Conservation (phyloP, 441 rosid genomes). For the Euphorbia celastroides region DNA sequence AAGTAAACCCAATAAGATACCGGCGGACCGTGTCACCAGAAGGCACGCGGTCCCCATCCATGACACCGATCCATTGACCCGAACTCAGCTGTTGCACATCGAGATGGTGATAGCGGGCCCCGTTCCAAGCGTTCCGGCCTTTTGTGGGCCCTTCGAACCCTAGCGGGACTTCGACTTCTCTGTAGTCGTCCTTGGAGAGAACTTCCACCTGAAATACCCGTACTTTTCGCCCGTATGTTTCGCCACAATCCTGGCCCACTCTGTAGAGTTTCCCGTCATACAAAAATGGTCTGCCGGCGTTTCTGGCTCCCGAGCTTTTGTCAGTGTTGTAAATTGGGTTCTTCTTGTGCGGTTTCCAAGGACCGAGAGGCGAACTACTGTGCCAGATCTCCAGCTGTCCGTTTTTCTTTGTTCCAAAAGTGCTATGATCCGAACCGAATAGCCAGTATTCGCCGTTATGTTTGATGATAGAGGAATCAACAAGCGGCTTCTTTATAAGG, state of each 20-base stretch:
- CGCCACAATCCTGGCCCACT: conserved; percentile 89
- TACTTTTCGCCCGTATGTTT: conserved; percentile 62
- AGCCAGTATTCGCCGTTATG: conserved; percentile 67
- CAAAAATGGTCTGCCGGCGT: conserved; percentile 82
- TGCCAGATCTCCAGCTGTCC: conserved; percentile 91
- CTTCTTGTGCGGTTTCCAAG: conserved; percentile 87
- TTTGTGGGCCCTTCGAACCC: conserved; percentile 40
- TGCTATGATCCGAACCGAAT: conserved; percentile 83
- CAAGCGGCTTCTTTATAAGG: conserved; percentile 64
- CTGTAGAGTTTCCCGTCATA: conserved; percentile 76
- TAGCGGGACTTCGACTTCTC: conserved; percentile 69
- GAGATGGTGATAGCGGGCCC: conserved; percentile 77
- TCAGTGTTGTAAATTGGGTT: conserved; percentile 70
- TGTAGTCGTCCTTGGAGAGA: conserved; percentile 60
- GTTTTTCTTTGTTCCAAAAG: conserved; percentile 59
- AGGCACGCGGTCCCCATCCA: conserved; percentile 88
- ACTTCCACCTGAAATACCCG: conserved; percentile 58
- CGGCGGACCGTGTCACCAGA: conserved; percentile 64
- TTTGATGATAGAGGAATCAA: conserved; percentile 60
- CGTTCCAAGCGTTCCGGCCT: conserved; percentile 82
- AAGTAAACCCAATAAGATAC: conserved; percentile 61
- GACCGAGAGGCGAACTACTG: conserved; percentile 77
- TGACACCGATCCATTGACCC: conserved; percentile 71
- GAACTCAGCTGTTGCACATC: conserved; percentile 75
- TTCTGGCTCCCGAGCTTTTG: conserved; percentile 70